Conservation (phyloP, 768 basidiomycete genomes). For the Gloeophyllum trabeum region DNA sequence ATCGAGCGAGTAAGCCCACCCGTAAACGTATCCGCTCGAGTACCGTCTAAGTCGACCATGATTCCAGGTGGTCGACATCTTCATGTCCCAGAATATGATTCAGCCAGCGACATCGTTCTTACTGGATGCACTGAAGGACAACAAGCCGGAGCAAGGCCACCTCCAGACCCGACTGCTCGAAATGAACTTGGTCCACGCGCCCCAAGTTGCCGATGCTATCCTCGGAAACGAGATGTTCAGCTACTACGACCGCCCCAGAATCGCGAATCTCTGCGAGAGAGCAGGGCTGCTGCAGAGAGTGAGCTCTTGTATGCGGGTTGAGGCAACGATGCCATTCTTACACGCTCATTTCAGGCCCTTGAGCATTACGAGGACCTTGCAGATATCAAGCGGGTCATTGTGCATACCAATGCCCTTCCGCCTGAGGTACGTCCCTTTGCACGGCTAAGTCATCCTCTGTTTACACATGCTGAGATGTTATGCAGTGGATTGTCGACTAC, state of each 20-base stretch:
- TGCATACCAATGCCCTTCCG: slow-evolving; percentile 78
- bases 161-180: slow-evolving; percentile 94
- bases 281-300: slow-evolving; percentile 92
- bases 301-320: slow-evolving; percentile 15
- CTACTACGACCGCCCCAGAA: slow-evolving; percentile 91
- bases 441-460: slow-evolving; percentile 1
- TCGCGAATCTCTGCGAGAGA: slow-evolving; percentile 98
- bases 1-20: slow-evolving; percentile 62
- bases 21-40: background rate
- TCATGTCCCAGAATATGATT: slow-evolving; percentile 99
- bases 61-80: slow-evolving; percentile 85
- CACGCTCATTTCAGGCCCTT: slow-evolving; percentile 54
- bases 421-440: slow-evolving; percentile 51
- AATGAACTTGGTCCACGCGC: slow-evolving; percentile 96
- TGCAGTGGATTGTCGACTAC: slow-evolving; percentile 90
- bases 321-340: slow-evolving; percentile 9
- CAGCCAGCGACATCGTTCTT: slow-evolving; percentile 98
- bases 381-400: slow-evolving; percentile 98
- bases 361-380: slow-evolving; percentile 97
- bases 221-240: slow-evolving; percentile 98
- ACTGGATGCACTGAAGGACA: slow-evolving; percentile 95
- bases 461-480: background rate
- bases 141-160: slow-evolving; percentile 92
- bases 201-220: slow-evolving; percentile 98
- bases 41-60: slow-evolving; percentile 3